A percentile compares a stretch with the other conserved stretches of the same genome.
Evolutionary conservation across 225 moss, liverwort and hornwort species (phyloP).

Genomic region (Pseudoscleropodium purum): DNA sequence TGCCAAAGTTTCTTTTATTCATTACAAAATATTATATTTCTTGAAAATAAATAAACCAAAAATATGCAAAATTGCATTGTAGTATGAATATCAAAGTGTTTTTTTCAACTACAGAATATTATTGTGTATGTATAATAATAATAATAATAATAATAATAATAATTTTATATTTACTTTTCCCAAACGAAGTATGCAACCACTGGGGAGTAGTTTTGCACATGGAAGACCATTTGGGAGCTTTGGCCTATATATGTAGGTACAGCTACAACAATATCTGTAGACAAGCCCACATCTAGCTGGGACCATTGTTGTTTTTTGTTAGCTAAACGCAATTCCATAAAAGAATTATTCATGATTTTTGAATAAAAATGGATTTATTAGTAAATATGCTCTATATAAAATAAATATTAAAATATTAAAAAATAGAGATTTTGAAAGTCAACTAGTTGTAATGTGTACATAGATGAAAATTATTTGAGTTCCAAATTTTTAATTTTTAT

Average conservation of each 20-base stretch:
- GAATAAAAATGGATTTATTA: not conserved
- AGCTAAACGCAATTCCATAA: not conserved
- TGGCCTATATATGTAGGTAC: constrained; percentile 56
- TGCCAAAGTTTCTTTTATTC: not conserved
- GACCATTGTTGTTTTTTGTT: not conserved
- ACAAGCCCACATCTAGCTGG: constrained; percentile 83
- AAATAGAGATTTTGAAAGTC: too few relatives aligned
- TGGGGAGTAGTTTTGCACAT: constrained; percentile 61
- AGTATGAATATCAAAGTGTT: not conserved
- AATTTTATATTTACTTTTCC: constrained; percentile 40
- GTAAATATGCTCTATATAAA: fast-evolving
- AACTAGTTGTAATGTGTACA: not conserved
- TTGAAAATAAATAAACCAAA: too few relatives aligned
- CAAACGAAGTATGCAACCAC: constrained; percentile 67
- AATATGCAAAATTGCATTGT: not conserved
- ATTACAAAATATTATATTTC: too few relatives aligned
- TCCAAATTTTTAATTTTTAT: too few relatives aligned
- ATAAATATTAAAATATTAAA: not conserved
- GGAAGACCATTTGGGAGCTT: constrained; percentile 50
- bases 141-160: not conserved
- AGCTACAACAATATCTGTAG: constrained; percentile 28
- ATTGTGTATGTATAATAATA: too few relatives aligned
- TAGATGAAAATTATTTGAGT: not conserved
- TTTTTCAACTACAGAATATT: not conserved
- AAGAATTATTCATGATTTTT: not conserved